Evolutionary conservation across 768 basidiomycete genomes (phyloP).

Genomic region (Candolleomyces aberdarensis): DNA sequence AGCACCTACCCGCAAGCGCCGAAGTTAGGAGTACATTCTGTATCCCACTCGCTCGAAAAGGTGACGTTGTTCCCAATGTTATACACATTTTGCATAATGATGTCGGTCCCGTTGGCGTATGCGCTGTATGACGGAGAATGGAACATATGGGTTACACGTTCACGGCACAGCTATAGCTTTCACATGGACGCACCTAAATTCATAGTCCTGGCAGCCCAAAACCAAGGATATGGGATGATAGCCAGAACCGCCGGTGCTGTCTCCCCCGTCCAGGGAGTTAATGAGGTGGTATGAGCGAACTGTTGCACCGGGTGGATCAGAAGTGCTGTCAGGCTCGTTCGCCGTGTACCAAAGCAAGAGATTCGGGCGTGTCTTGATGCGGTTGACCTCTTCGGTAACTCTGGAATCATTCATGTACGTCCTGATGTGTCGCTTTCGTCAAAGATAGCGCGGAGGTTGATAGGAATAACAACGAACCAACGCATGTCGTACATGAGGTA

Average conservation of each 20-base stretch:
- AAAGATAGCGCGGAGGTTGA: too few species aligned
- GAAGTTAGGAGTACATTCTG: constrained; percentile 58
- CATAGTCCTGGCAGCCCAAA: constrained; percentile 63
- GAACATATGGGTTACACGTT: background rate
- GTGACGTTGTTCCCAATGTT: constrained; percentile 60
- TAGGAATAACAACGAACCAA: constrained; percentile 28
- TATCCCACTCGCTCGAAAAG: constrained; percentile 58
- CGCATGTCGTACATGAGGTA: constrained; percentile 89
- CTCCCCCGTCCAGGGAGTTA: constrained; percentile 52
- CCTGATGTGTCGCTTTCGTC: constrained; percentile 24
- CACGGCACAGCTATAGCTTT: background rate
- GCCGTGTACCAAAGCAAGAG: constrained; percentile 73
- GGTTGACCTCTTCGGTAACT: constrained; percentile 66
- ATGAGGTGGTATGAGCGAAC: constrained; percentile 51
- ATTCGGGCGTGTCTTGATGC: constrained; percentile 63
- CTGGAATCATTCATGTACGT: constrained; percentile 63
- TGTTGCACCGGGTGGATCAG: constrained; percentile 64
- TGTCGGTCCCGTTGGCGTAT: constrained; percentile 59
- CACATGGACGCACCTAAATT: constrained; percentile 40
- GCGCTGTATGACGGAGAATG: constrained; percentile 18
- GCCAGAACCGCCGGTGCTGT: constrained; percentile 44
- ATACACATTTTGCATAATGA: constrained; percentile 69
- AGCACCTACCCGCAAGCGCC: constrained; percentile 68
- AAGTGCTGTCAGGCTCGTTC: constrained; percentile 72
- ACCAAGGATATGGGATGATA: constrained; percentile 71